Evolutionary conservation across 108 stramenopile species (phyloP).

Genomic region (Skeletonema potamos): DNA sequence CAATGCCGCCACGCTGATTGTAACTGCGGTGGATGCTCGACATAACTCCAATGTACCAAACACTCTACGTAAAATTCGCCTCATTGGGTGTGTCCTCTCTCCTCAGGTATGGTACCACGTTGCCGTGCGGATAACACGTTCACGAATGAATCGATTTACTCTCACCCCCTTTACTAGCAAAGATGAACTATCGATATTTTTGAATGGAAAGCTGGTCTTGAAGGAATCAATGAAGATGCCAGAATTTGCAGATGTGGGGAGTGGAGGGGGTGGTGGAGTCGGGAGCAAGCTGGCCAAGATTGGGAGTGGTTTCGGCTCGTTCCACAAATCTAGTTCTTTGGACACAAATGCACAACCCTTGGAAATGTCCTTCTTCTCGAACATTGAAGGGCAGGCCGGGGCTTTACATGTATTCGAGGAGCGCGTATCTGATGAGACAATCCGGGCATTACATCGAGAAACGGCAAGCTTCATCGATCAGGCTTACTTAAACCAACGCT

Average conservation of each 20-base stretch:
- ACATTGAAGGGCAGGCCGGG: conserved; percentile 76
- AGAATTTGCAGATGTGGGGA: conserved; percentile 21
- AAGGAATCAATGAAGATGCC: conserved; percentile 64
- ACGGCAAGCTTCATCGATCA: conserved; percentile 48
- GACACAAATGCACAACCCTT: conserved; percentile 3
- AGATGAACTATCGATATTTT: conserved; percentile 71
- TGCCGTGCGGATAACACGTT: conserved; percentile 66
- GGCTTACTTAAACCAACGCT: conserved; percentile 8
- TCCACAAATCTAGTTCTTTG: conserved; percentile 6
- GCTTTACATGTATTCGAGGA: conserved; percentile 70
- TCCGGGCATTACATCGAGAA: conserved; percentile 57
- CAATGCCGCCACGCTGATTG: conserved; percentile 33
- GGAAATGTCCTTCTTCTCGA: conserved; percentile 48
- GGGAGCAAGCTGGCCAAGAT: conserved; percentile 5
- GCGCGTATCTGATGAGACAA: conserved; percentile 66
- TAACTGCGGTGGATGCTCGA: conserved; percentile 53
- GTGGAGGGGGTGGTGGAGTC: conserved; percentile 11
- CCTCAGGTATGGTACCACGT: conserved; percentile 83
- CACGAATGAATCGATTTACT: conserved; percentile 66
- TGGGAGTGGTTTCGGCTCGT: conserved; percentile 3
- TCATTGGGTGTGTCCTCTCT: conserved; percentile 63
- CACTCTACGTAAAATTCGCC: conserved; percentile 35
- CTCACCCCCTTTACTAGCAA: conserved; percentile 40
- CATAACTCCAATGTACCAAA: conserved; percentile 7
- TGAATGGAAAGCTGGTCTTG: conserved; percentile 80